A percentile compares a stretch with the other conserved stretches of the same genome.
phyloP scores from a whole-genome alignment of 768 basidiomycete species.

The Kwoniella sp. region DNA sequence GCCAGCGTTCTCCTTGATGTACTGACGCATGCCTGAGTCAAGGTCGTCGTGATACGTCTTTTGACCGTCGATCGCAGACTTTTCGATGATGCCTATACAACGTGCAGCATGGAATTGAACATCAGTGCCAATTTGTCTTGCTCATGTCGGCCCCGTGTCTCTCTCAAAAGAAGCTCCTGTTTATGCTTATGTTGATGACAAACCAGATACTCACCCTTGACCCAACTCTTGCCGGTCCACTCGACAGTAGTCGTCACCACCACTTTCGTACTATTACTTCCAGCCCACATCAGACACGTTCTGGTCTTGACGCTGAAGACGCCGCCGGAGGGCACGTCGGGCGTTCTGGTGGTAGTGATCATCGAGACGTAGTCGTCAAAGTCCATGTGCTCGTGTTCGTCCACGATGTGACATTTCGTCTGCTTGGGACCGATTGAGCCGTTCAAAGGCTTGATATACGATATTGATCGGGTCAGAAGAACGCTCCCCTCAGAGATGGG shows the following conservation, averaged over 20 bases:
- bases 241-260: constrained; percentile 89
- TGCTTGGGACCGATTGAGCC: constrained; percentile 88
- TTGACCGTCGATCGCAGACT: constrained; percentile 87
- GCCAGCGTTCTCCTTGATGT: constrained; percentile 83
- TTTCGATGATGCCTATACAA: constrained; percentile 82
- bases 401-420: constrained; percentile 91
- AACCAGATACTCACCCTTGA: constrained; percentile 69
- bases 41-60: constrained; percentile 81
- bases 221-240: constrained; percentile 95
- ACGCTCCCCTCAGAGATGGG: constrained; percentile 66
- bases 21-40: constrained; percentile 78
- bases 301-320: constrained; percentile 92
- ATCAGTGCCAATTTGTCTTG: no score
- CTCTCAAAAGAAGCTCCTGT: neutral
- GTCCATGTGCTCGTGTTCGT: constrained; percentile 78
- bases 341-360: constrained; percentile 86
- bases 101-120: neutral
- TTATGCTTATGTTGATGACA: neutral
- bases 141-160: no score
- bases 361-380: constrained; percentile 80
- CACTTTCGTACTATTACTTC: constrained; percentile 72
- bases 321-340: constrained; percentile 91
- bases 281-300: constrained; percentile 95
- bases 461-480: constrained; percentile 82
- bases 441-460: constrained; percentile 91